Evolutionary conservation across 306 rosid species (phyloP).

Genomic region (Clitoria ternatea): DNA sequence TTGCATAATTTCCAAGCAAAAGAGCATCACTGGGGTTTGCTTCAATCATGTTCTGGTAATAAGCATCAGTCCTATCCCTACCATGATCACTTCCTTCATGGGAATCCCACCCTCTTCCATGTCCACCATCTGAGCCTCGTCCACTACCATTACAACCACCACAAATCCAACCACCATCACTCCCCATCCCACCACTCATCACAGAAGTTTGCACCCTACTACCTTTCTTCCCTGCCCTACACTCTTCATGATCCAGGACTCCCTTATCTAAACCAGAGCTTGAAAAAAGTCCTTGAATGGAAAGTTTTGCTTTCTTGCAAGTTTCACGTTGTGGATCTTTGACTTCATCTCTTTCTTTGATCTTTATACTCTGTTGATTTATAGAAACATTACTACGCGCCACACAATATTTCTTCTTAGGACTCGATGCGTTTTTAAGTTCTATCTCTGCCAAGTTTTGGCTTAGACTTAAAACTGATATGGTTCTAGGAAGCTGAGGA

Average conservation of each 20-base stretch:
- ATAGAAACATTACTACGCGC: background rate
- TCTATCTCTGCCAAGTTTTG: constrained; percentile 29
- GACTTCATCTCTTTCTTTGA: constrained; percentile 27
- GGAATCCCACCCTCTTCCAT: constrained; percentile 34
- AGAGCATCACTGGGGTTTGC: constrained; percentile 69
- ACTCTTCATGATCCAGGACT: constrained; percentile 18
- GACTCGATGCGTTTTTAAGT: constrained; percentile 21
- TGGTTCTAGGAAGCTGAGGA: constrained; percentile 43
- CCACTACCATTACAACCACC: constrained; percentile 41
- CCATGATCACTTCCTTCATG: constrained; percentile 42
- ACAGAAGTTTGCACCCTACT: constrained; percentile 37
- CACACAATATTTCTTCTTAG: constrained; percentile 23
- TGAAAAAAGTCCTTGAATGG: constrained; percentile 32
- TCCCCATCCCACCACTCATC: constrained; percentile 45
- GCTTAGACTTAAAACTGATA: constrained; percentile 35
- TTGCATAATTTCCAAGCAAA: constrained; percentile 80
- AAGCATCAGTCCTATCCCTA: constrained; percentile 45
- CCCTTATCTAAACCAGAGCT: constrained; percentile 44
- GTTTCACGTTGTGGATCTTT: constrained; percentile 15
- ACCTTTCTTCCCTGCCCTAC: constrained; percentile 14
- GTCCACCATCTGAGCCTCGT: constrained; percentile 32
- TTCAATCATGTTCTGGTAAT: constrained; percentile 69
- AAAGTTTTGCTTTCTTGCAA: constrained; percentile 12
- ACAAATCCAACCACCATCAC: constrained; percentile 40
- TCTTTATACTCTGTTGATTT: constrained; percentile 7